Percentiles rank a stretch among this genome's conserved stretches.
Conservation (phyloP, 306 rosid genomes). For the Phaseolus lunatus region DNA sequence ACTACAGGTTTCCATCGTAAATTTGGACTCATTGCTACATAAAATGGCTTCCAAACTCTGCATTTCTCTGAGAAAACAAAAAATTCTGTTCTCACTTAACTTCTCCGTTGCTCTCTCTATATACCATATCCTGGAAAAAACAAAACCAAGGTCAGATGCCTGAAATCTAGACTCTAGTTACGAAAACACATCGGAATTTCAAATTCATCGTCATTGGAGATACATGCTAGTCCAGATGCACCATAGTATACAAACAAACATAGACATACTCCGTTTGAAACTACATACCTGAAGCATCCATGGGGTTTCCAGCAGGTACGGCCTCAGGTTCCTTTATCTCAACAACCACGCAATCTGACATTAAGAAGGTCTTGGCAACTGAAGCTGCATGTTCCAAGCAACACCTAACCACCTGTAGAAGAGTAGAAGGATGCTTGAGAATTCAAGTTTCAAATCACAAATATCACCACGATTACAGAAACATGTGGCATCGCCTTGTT, state of each 20-base stretch:
- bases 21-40: constrained; percentile 19
- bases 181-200: neutral
- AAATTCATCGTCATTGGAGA: neutral
- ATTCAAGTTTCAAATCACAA: constrained; percentile 2
- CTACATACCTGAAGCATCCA: constrained; percentile 89
- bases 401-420: constrained; percentile 91
- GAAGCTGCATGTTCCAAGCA: constrained; percentile 98
- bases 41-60: constrained; percentile 34
- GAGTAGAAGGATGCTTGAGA: neutral
- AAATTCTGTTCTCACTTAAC: neutral
- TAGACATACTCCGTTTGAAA: neutral
- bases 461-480: neutral
- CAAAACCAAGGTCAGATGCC: neutral
- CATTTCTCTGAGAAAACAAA: constrained; percentile 6
- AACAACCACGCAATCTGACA: constrained; percentile 99
- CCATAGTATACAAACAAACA: neutral
- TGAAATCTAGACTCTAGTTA: neutral
- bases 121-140: constrained; percentile 68
- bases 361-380: constrained; percentile 94
- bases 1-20: constrained; percentile 34
- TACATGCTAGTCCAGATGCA: neutral
- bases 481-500: neutral
- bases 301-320: constrained; percentile 79
- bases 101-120: constrained; percentile 37
- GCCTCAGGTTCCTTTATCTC: constrained; percentile 97